Conservation (phyloP, 495 filamentous ascomycete genomes). For the Lepidopterella palustris region DNA sequence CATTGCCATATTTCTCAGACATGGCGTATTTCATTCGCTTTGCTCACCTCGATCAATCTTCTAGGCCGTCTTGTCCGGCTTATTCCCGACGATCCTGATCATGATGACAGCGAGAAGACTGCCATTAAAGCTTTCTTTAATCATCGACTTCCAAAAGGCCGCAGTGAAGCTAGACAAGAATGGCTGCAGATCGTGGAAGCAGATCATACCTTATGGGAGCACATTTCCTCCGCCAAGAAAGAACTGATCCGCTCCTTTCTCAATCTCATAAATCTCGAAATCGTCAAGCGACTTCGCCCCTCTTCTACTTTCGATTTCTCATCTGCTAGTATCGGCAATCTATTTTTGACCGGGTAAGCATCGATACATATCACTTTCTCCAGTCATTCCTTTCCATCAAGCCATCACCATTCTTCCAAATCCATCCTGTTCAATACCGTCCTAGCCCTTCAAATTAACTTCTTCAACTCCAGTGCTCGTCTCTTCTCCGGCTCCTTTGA, state of each 20-base stretch:
- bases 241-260: constrained; percentile 89
- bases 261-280: constrained; percentile 81
- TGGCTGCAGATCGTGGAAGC: constrained; percentile 90
- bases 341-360: constrained; percentile 85
- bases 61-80: constrained; percentile 81
- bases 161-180: constrained; percentile 51
- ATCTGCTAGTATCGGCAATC: constrained; percentile 82
- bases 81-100: constrained; percentile 53
- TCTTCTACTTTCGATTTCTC: constrained; percentile 84
- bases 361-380: constrained; percentile 48
- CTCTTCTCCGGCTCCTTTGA: constrained; percentile 40
- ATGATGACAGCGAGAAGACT: constrained; percentile 53
- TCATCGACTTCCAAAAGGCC: constrained; percentile 63
- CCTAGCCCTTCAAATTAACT: not conserved
- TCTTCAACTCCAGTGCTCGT: constrained; percentile 26
- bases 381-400: not conserved
- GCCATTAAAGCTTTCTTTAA: constrained; percentile 81
- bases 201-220: constrained; percentile 63
- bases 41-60: constrained; percentile 5
- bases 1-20: not conserved
- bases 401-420: not conserved
- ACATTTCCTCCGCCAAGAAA: constrained; percentile 74
- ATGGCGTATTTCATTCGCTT: constrained; percentile 2
- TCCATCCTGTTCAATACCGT: not conserved
- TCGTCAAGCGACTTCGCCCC: constrained; percentile 73